Percentiles rank a stretch among this genome's conserved stretches.
These are phyloP conservation scores for Galeopsis tetrahit DNA, from an alignment of 257 asterid genomes.

Conservation along the genomic window DNA sequence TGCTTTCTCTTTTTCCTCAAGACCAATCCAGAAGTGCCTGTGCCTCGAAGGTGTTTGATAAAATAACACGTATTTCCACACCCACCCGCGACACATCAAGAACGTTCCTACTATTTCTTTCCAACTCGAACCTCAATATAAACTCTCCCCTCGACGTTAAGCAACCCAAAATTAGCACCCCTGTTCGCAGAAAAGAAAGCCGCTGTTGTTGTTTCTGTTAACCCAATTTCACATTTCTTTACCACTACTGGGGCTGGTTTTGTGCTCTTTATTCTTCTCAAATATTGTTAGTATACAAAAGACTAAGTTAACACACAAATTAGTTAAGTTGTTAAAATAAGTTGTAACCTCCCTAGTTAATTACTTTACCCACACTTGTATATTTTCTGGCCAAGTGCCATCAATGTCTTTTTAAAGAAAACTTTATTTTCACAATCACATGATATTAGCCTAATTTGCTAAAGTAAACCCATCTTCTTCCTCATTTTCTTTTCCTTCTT, in stretches of 20 bases:
- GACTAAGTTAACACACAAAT: no score
- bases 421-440: no score
- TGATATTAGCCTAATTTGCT: no score
- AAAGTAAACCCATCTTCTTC: no score
- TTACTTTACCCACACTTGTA: no score
- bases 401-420: no score
- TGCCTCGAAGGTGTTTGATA: conserved; percentile 32
- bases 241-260: conserved; percentile 58
- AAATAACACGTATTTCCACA: conserved; percentile 27
- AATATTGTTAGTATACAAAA: no score
- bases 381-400: no score
- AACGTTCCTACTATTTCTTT: conserved; percentile 28
- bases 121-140: conserved; percentile 1
- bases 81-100: conserved; percentile 33
- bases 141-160: conserved; percentile 19
- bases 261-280: conserved; percentile 60
- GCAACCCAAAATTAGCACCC: conserved; percentile 29
- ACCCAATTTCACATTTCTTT: conserved; percentile 59
- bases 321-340: no score
- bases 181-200: conserved; percentile 25
- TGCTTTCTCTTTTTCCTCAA: neutral
- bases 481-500: no score
- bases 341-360: no score
- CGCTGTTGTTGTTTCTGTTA: conserved; percentile 54
- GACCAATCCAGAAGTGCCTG: conserved; percentile 21